Conservation (phyloP, 306 rosid species). For the Adenanthera pavonina region DNA sequence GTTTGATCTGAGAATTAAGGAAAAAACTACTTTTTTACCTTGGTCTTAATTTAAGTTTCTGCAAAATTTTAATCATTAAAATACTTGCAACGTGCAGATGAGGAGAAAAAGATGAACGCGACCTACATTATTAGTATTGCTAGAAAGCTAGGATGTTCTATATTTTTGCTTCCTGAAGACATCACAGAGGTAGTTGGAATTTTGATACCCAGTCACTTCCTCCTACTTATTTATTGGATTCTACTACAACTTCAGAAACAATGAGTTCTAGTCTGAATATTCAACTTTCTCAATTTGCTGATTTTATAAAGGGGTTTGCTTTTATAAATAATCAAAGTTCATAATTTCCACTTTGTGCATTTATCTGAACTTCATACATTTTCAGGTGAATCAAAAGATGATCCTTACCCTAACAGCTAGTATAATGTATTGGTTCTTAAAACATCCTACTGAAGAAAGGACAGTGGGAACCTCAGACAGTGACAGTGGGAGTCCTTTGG, state of each 20-base stretch:
- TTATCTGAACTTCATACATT: slow-evolving; percentile 12
- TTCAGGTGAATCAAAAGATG: slow-evolving; percentile 97
- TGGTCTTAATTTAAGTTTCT: background rate
- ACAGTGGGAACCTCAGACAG: slow-evolving; percentile 66
- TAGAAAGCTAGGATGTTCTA: slow-evolving; percentile 96
- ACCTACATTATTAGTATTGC: slow-evolving; percentile 96
- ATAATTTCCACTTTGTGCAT: background rate
- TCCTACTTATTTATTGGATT: background rate
- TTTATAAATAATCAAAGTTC: slow-evolving; percentile 6
- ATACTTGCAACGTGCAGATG: slow-evolving; percentile 55
- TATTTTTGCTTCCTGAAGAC: slow-evolving; percentile 97
- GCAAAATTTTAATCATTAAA: background rate
- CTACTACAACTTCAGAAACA: background rate
- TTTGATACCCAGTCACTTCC: background rate
- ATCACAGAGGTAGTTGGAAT: slow-evolving; percentile 77
- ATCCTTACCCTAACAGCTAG: slow-evolving; percentile 96
- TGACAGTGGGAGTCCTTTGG: slow-evolving; percentile 80
- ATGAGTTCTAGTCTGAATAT: background rate
- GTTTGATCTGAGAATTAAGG: background rate
- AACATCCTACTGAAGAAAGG: slow-evolving; percentile 75
- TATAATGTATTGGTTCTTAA: slow-evolving; percentile 92
- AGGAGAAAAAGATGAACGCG: slow-evolving; percentile 96
- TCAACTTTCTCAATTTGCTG: background rate
- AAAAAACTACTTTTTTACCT: background rate
- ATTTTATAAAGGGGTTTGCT: background rate